Percentiles rank a stretch among this genome's conserved stretches.
phyloP scores from a whole-genome alignment of 2,329 filamentous ascomycete genomes.

The Talaromyces sp. region DNA sequence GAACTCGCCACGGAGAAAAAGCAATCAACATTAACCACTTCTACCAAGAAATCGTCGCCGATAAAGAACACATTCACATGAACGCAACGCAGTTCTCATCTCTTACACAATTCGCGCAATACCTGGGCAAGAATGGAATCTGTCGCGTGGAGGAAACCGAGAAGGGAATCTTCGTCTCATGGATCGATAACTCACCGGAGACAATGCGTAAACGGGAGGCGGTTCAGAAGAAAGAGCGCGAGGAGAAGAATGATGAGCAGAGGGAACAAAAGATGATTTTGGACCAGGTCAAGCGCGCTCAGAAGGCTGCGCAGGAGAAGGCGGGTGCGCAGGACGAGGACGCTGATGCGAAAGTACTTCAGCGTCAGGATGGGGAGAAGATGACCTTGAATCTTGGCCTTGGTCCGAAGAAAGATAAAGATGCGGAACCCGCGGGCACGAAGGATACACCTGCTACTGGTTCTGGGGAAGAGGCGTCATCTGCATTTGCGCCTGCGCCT shows the following conservation, averaged over 20 bases:
- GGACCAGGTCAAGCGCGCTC: slow-evolving; percentile 75
- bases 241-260: slow-evolving; percentile 90
- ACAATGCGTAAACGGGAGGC: slow-evolving; percentile 79
- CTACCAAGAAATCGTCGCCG: slow-evolving; percentile 89
- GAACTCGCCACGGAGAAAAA: slow-evolving; percentile 89
- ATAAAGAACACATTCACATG: slow-evolving; percentile 59
- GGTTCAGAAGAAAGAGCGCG: slow-evolving; percentile 77
- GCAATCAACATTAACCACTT: slow-evolving; percentile 86
- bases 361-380: slow-evolving; percentile 72
- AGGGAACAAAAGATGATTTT: slow-evolving; percentile 79
- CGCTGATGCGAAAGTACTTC: slow-evolving; percentile 45
- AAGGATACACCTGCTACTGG: slow-evolving; percentile 20
- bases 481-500: slow-evolving; percentile 23
- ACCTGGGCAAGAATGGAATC: slow-evolving; percentile 81
- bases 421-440: slow-evolving; percentile 27
- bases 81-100: slow-evolving; percentile 47
- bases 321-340: slow-evolving; percentile 45
- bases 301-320: slow-evolving; percentile 36
- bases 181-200: slow-evolving; percentile 90
- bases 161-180: slow-evolving; percentile 80
- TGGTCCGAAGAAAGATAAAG: slow-evolving; percentile 28
- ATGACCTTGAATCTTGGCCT: slow-evolving; percentile 70
- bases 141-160: slow-evolving; percentile 88
- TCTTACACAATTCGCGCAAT: slow-evolving; percentile 86
- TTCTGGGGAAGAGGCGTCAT: slow-evolving; percentile 11